Percentiles rank a stretch among this genome's conserved stretches.
Conservation (phyloP, 2,329 filamentous ascomycete species). For the Tolypocladium cylindrosporum region DNA sequence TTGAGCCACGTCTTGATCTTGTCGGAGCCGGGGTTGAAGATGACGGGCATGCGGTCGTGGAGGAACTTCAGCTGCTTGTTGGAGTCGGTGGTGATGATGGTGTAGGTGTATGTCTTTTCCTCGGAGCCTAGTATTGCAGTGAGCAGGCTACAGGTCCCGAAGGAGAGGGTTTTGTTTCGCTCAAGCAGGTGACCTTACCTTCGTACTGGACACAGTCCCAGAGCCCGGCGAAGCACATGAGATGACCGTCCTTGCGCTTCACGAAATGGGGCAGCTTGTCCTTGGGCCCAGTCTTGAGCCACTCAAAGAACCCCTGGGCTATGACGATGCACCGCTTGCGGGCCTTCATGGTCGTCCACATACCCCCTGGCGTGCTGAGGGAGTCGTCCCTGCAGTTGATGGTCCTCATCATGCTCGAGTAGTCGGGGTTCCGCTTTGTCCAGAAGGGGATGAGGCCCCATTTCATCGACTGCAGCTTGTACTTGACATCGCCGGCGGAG, state of each 20-base stretch:
- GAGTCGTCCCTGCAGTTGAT: constrained; percentile 96
- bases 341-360: constrained; percentile 90
- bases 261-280: constrained; percentile 80
- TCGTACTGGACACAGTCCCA: constrained; percentile 86
- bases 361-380: constrained; percentile 61
- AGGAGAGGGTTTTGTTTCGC: not conserved
- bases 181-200: constrained; percentile 31
- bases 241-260: constrained; percentile 67
- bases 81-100: constrained; percentile 83
- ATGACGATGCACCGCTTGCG: constrained; percentile 80
- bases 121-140: constrained; percentile 19
- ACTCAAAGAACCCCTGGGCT: constrained; percentile 93
- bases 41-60: constrained; percentile 93
- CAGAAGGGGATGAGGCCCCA: constrained; percentile 94
- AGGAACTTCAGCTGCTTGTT: constrained; percentile 77
- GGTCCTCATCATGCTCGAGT: constrained; percentile 68
- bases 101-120: constrained; percentile 76
- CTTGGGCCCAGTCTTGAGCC: constrained; percentile 69
- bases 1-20: constrained; percentile 70
- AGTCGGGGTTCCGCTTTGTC: constrained; percentile 77
- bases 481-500: constrained; percentile 34
- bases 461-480: constrained; percentile 87
- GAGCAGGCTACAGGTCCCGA: not conserved
- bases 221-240: constrained; percentile 84
- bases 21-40: constrained; percentile 67